phyloP scores from a whole-genome alignment of 164 flowering plant genomes.

The Magnolia sinica region DNA sequence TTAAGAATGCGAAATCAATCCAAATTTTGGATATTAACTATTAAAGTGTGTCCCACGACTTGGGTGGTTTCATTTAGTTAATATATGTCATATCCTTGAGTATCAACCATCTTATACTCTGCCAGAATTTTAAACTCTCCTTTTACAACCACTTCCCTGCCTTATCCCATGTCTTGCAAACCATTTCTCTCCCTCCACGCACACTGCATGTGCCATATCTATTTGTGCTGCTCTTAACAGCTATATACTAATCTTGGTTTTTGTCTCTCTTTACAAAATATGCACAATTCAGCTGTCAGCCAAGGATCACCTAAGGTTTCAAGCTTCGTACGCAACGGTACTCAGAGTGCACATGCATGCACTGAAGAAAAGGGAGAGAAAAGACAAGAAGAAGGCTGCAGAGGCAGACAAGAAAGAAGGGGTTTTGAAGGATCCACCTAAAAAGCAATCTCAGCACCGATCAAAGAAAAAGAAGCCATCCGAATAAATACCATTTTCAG shows the following conservation, averaged over 20 bases:
- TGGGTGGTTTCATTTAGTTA: no score
- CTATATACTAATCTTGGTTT: neutral
- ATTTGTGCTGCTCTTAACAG: neutral
- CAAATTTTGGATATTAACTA: no score
- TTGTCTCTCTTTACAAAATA: neutral
- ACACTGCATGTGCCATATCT: no score
- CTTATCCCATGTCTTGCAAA: no score
- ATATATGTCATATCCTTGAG: no score
- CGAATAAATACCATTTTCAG: neutral
- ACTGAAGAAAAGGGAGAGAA: slow-evolving; percentile 84
- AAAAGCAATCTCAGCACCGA: neutral
- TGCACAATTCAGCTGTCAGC: slow-evolving; percentile 48
- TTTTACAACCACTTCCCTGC: no score
- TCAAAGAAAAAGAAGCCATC: neutral
- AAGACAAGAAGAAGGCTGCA: slow-evolving; percentile 65
- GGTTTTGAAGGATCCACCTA: slow-evolving; percentile 32
- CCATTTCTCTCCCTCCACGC: no score
- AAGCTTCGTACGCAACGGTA: slow-evolving; percentile 84
- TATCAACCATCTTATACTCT: no score
- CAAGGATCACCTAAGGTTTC: slow-evolving; percentile 84
- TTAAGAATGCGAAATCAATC: no score
- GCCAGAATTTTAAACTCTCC: no score
- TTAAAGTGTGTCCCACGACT: no score
- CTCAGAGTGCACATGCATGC: slow-evolving; percentile 87
- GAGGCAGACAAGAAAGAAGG: slow-evolving; percentile 50